Percentiles rank a stretch among this genome's conserved stretches.
These are phyloP conservation scores for Jackrogersella multiformis DNA, from an alignment of 495 filamentous ascomycete species.

Conservation along the genomic window DNA sequence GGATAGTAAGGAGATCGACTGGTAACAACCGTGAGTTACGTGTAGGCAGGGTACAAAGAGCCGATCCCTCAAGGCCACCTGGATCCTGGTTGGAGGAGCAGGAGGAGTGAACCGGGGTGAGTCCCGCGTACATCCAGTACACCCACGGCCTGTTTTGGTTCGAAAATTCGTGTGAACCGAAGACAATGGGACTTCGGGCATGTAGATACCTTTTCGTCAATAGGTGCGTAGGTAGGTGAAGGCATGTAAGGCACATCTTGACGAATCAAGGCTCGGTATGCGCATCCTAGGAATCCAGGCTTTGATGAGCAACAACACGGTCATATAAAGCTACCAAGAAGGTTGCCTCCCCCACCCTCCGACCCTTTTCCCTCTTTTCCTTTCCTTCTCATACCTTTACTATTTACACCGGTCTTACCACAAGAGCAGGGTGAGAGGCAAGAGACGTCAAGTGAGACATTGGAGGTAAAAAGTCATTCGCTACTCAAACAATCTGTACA, in stretches of 20 bases:
- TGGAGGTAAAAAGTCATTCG: slow-evolving; percentile 38
- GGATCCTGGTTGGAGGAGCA: slow-evolving; percentile 19
- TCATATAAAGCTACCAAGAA: slow-evolving; percentile 23
- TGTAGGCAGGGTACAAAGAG: slow-evolving; percentile 17
- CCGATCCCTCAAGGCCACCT: slow-evolving; percentile 11
- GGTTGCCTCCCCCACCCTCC: slow-evolving; percentile 19
- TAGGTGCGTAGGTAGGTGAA: slow-evolving; percentile 20
- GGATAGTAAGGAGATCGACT: slow-evolving; percentile 2
- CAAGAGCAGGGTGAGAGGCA: slow-evolving; percentile 37
- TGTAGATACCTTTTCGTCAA: slow-evolving; percentile 8
- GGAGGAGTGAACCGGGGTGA: slow-evolving; percentile 16
- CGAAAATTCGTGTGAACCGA: slow-evolving; percentile 20
- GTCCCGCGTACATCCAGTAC: slow-evolving; percentile 26
- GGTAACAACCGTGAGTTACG: slow-evolving; percentile 9
- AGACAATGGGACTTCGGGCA: slow-evolving; percentile 35
- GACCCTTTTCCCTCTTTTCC: slow-evolving; percentile 12
- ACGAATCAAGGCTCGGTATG: slow-evolving; percentile 23
- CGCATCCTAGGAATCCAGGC: slow-evolving; percentile 24
- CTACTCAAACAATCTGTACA: slow-evolving; percentile 29
- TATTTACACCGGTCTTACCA: slow-evolving; percentile 16
- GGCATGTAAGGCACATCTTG: slow-evolving; percentile 22
- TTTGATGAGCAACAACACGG: slow-evolving; percentile 18
- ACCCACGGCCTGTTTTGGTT: slow-evolving; percentile 21
- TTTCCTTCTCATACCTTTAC: slow-evolving; percentile 22
- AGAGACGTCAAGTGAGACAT: slow-evolving; percentile 37